Base-by-base conservation (phyloP, 2,329 filamentous ascomycete genomes). In the Scytalidium lignicola region DNA sequence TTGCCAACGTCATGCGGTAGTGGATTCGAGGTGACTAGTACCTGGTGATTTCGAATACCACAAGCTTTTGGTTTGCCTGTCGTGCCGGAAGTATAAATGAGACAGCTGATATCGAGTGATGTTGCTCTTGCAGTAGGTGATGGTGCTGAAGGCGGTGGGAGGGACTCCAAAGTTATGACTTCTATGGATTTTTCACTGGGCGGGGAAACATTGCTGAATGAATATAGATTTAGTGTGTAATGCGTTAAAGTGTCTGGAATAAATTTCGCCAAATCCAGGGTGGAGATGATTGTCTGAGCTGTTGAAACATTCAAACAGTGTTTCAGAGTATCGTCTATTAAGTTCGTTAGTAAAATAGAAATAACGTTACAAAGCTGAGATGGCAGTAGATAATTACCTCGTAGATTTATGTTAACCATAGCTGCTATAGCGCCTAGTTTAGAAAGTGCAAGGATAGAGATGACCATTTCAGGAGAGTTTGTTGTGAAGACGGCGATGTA, bases 381-480 rank as follows among this genome's bases (percentile, higher is more conserved):
- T 2, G 40, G 18, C 9, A 51, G 23, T 26, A 5, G 10, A 26
- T 26, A 26, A 26, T 26, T 65, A 73, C 72, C 70, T 61, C 72
- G 62, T 9, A 75, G 62, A 48, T 69, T 73, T 10, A 63, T 72
- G 53, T 76, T 76, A 21, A 76, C 68, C 51, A 76, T 61, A 3
- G 70, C 71, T 32, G 67, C 64, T 5, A 73, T 66, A 13, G 68
- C 71, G 17, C 73, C 71, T 29, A 76, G 50, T 50, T 72, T 74
- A 0, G 70, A 67, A n/a, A 75, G 58, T 1, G 72, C 73, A 42
- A 71, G 65, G 13, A 70, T 61, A 1, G 62, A 61, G 17, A 74
- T 62, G 2, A 74, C 64, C 70, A 75, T 74, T 53, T 75, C 73
- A 0, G 71, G 72, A 1, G 71, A 74, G 52, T 76, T 76, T 12